A percentile compares a stretch with the other conserved stretches of the same genome.
Evolutionary conservation across 106 monocot species (phyloP).

Genomic region (Hemerocallis citrina): DNA sequence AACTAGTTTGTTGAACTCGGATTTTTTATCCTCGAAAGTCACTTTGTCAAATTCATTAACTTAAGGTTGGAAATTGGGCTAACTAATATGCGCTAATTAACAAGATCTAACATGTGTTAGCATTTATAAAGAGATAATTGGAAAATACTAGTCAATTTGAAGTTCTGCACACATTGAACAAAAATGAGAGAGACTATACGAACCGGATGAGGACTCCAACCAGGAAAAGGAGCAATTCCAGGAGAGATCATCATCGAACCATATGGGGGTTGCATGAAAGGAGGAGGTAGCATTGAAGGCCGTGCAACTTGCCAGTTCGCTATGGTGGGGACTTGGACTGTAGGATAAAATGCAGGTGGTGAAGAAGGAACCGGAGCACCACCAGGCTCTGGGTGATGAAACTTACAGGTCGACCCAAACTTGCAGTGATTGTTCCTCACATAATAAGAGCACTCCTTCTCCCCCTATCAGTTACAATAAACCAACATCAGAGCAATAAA

Average conservation of each 20-base stretch:
- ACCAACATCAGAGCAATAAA: constrained; percentile 30
- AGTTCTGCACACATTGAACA: neutral
- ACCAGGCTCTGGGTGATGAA: constrained; percentile 67
- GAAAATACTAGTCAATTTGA: neutral
- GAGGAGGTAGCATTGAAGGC: constrained; percentile 42
- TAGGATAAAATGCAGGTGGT: constrained; percentile 50
- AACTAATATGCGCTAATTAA: constrained; percentile 31
- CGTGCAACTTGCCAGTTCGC: constrained; percentile 53
- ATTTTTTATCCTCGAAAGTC: no score
- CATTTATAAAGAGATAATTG: no score
- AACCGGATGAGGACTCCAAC: constrained; percentile 87
- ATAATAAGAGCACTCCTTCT: constrained; percentile 83
- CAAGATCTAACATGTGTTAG: no score
- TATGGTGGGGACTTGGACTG: constrained; percentile 26
- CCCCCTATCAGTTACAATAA: no score
- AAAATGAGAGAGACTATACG: constrained; percentile 7
- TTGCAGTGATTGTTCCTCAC: constrained; percentile 78
- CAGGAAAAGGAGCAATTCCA: constrained; percentile 51
- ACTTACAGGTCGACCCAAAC: constrained; percentile 84
- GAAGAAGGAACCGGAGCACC: constrained; percentile 30
- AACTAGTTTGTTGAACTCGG: neutral
- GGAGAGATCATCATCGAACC: constrained; percentile 62
- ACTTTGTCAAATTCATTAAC: no score
- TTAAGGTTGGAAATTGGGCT: constrained; percentile 2
- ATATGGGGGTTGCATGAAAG: constrained; percentile 61